Conservation (phyloP, 805 yeast genomes). For the Ogataea trehaloabstinens region DNA sequence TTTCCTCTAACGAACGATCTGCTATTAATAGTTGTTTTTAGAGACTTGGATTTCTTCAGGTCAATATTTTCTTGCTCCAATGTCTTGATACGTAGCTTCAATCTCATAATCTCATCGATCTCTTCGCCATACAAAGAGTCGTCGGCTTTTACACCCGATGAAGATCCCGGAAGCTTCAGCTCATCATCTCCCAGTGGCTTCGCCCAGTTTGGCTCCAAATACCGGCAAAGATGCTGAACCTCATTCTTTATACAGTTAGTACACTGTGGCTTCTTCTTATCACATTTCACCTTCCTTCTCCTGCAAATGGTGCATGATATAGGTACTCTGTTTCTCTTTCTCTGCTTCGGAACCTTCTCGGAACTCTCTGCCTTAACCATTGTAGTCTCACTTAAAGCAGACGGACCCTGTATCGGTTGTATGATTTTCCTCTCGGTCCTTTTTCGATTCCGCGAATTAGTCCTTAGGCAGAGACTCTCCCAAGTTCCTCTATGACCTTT, state of each 20-base stretch:
- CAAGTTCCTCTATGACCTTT: no score
- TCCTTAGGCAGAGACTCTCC: no score
- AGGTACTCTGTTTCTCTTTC: conserved; percentile 39
- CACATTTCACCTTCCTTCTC: conserved; percentile 40
- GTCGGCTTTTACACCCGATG: conserved; percentile 5
- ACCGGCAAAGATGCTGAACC: conserved; percentile 55
- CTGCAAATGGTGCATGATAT: conserved; percentile 39
- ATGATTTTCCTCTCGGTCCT: conserved; percentile 1
- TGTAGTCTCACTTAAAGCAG: background rate
- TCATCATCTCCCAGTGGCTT: conserved; percentile 38
- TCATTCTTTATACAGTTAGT: conserved; percentile 56
- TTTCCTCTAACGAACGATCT: conserved; percentile 12
- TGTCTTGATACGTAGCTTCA: conserved; percentile 26
- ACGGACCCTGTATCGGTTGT: background rate
- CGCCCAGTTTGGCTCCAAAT: conserved; percentile 62
- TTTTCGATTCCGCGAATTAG: no score
- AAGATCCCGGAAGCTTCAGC: conserved; percentile 23
- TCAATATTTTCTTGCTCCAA: conserved; percentile 29
- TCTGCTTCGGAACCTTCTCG: conserved; percentile 21
- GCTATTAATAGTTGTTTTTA: conserved; percentile 2
- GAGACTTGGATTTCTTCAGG: conserved; percentile 12
- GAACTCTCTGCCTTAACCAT: conserved; percentile 15
- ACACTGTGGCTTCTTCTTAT: conserved; percentile 52
- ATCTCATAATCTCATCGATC: conserved; percentile 20
- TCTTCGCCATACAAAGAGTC: conserved; percentile 11